Percentiles rank a stretch among this genome's conserved stretches.
phyloP scores from a whole-genome alignment of 306 rosid genomes.

The Cucurbita pepo region DNA sequence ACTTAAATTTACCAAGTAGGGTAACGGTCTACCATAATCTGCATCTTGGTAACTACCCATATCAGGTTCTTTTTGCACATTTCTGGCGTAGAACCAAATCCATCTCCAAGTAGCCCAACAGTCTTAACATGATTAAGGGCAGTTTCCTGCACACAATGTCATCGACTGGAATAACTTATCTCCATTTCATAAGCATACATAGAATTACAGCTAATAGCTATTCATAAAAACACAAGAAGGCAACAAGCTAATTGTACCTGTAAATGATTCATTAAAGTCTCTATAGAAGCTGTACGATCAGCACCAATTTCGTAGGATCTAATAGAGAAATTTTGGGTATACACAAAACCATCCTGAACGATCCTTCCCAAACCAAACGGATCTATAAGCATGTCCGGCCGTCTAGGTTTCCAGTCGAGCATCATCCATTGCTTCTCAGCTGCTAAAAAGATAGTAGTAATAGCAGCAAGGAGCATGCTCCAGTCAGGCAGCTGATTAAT shows the following conservation, averaged over 20 bases:
- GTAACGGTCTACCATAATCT: constrained; percentile 87
- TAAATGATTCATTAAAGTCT: constrained; percentile 92
- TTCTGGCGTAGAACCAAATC: constrained; percentile 95
- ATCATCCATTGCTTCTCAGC: constrained; percentile 99
- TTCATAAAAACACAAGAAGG: background rate
- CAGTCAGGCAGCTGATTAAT: constrained; percentile 95
- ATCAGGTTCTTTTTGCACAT: constrained; percentile 89
- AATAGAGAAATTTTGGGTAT: constrained; percentile 82
- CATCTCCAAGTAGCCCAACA: constrained; percentile 87
- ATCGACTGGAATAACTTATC: background rate
- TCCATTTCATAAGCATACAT: background rate
- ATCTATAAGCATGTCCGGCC: constrained; percentile 82
- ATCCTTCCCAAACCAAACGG: constrained; percentile 83
- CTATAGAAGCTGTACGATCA: constrained; percentile 95
- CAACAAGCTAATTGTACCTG: constrained; percentile 33
- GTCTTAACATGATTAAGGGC: constrained; percentile 92
- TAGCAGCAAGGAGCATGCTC: constrained; percentile 99
- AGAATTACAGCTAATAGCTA: background rate
- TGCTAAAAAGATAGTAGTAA: constrained; percentile 87
- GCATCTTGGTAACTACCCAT: constrained; percentile 97
- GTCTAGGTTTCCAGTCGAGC: constrained; percentile 99
- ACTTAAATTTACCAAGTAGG: constrained; percentile 69
- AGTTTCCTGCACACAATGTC: constrained; percentile 53
- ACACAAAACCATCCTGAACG: constrained; percentile 94
- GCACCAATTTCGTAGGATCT: constrained; percentile 99